Base-by-base conservation (phyloP, 2,329 filamentous ascomycete species). In the Ascochyta viciae-villosae region DNA sequence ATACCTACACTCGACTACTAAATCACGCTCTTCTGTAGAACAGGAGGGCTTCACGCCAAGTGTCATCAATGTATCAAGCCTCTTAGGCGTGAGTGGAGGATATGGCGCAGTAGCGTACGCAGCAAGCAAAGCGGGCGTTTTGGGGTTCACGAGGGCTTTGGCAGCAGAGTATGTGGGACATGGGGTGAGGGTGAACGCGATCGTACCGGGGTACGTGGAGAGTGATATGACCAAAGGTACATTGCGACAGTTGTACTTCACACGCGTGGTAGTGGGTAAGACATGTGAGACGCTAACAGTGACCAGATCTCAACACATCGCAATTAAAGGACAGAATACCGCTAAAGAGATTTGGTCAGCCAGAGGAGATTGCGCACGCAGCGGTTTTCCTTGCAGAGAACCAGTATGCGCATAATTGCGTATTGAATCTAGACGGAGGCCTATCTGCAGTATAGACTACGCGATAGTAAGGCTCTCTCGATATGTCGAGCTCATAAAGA, bases 341-440 rank as follows among this genome's bases (percentile, higher is more conserved):
- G 1, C 71, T 85, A 15, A 77, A 78, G 27, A 86, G 91, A 27
- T 86, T 94, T 60, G 92, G 90, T 15, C 77, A 79, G 31, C 80
- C 84, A 7, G 81, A 85, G 24, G 92, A 96, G 73, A 85, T 96
- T 29, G 91, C 92, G n/a, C 87, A 93, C 68, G 91, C 92, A 50
- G 90, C 89, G 42, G 71, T 89, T 26, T 96, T 96, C 74, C 82
- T 96, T 15, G 89, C 86, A 27, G 82, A 83, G 42, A 96, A 95
- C 74, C 79, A 85, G 60, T 96, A 94, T 76, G 90, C 91, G 52
- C 94, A 94, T 74, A 96, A 96, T 63, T 95, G 91, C 73, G 83
- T 93, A 46, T 81, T 96, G 47, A 95, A 93, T 73, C 81, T 96
- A 26, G 92, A 96, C 75, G 92, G 92, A 15, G 92, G 92, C 1